Conservation (phyloP, 495 filamentous ascomycete genomes). For the Podospora sp. region DNA sequence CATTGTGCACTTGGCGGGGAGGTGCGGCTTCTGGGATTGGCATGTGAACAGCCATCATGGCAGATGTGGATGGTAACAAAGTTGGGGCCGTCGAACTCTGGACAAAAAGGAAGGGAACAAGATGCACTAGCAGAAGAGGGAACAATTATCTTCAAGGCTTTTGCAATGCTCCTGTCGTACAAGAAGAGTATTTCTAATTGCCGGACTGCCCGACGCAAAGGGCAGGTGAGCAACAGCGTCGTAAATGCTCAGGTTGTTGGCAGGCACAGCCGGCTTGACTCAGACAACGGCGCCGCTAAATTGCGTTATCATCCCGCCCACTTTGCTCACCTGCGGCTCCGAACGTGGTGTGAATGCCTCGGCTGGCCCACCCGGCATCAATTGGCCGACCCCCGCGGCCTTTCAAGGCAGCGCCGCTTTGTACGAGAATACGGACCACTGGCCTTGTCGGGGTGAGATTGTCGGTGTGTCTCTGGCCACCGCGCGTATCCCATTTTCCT, state of each 20-base stretch:
- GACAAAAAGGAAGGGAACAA: background rate
- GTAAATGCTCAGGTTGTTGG: no score
- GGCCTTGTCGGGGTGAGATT: constrained; percentile 4
- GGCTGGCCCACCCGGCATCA: background rate
- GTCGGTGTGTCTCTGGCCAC: background rate
- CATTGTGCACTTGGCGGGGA: background rate
- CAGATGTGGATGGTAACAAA: background rate
- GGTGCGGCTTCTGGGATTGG: background rate
- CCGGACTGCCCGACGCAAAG: background rate
- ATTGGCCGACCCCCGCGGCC: background rate
- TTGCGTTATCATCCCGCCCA: constrained; percentile 30
- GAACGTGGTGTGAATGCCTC: background rate
- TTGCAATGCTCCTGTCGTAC: background rate
- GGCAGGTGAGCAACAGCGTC: background rate
- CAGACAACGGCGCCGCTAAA: constrained; percentile 19
- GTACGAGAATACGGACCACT: constrained; percentile 10
- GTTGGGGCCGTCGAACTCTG: background rate
- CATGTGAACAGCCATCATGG: constrained; percentile 16
- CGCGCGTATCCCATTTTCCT: background rate
- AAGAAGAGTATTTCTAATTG: constrained; percentile 28
- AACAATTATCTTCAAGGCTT: background rate
- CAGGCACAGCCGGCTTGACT: constrained; percentile 7
- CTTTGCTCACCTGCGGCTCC: constrained; percentile 3
- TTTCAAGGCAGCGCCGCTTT: background rate
- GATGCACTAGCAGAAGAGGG: background rate